These are phyloP conservation scores for Candida stauntonica DNA, from an alignment of 805 yeast species.

Conservation along the genomic window DNA sequence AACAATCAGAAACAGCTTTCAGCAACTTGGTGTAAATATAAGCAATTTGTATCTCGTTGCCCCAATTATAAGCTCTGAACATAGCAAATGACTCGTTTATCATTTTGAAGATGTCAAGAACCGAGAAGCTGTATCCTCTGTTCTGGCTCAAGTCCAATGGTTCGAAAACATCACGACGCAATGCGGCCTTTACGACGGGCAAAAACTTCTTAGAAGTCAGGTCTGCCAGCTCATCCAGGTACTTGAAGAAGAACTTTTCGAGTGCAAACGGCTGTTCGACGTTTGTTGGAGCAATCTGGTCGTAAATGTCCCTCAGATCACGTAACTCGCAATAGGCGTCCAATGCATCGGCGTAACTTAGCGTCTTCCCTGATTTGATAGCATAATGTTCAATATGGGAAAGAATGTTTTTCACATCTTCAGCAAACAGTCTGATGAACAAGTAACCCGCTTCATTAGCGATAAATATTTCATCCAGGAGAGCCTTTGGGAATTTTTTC, in stretches of 20 bases:
- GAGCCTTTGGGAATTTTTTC: constrained; percentile 53
- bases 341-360: constrained; percentile 49
- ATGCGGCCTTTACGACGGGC: constrained; percentile 48
- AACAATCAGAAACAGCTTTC: constrained; percentile 58
- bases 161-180: constrained; percentile 53
- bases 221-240: constrained; percentile 37
- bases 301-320: constrained; percentile 48
- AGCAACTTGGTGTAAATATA: constrained; percentile 55
- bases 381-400: constrained; percentile 43
- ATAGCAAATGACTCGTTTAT: constrained; percentile 53
- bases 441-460: constrained; percentile 44
- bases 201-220: constrained; percentile 42
- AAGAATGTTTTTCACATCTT: constrained; percentile 49
- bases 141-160: constrained; percentile 43
- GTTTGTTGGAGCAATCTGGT: constrained; percentile 40
- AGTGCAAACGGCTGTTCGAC: constrained; percentile 46
- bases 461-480: constrained; percentile 55
- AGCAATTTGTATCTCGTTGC: constrained; percentile 57
- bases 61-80: constrained; percentile 64
- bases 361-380: constrained; percentile 27
- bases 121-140: constrained; percentile 51
- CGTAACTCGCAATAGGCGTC: constrained; percentile 50
- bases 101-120: constrained; percentile 61
- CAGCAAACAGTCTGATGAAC: constrained; percentile 47
- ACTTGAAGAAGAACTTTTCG: constrained; percentile 52